Evolutionary conservation across 345 rosid species (phyloP), one percentile per base, ranked within the genome.

Genomic region (Lepidium didymum): DNA sequence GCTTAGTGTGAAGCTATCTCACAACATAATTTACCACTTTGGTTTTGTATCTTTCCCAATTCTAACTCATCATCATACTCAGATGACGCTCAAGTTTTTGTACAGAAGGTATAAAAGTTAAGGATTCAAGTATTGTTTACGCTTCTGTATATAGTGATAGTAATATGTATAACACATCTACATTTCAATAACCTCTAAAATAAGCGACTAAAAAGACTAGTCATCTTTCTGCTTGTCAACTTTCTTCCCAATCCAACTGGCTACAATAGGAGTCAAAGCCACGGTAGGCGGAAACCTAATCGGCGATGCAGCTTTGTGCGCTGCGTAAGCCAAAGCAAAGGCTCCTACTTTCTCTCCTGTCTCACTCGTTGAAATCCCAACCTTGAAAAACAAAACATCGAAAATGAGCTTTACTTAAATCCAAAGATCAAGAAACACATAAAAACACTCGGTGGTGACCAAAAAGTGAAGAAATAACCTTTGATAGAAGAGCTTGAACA

Each of bases 261-360:
- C 95, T 50, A 90, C 99, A 36, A 87, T 80, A 25, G 97, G 98
- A 69, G 96, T 93, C 16, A 93, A 84, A 43, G 96, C 96, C 14
- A 93, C 96, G 0, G 96, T 90, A 3, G 97, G 97, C 0, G 98
- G 96, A 77, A 93, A 90, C 84, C 97, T 82, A 5, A 90, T 90
- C 0, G 94, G 98, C 12, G 98, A 93, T 2, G 98, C 97, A 45
- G 97, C 98, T 78, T 93, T 93, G 69, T 93, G 98, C 0, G 98
- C 97, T 8, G 96, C 97, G 34, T 88, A 84, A 0, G 98, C 97
- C 75, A 93, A 62, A 16, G 96, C 96, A 78, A 90, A 82, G 4
- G 95, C 85, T 5, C 99, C 96, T 0, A 94, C 92, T 71, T 83
- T 90, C 85, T 83, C 92, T 2, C 96, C 94, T 0, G 95, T 76